Evolutionary conservation across 2,329 filamentous ascomycete species (phyloP).

Genomic region (Arachnopeziza araneosa): DNA sequence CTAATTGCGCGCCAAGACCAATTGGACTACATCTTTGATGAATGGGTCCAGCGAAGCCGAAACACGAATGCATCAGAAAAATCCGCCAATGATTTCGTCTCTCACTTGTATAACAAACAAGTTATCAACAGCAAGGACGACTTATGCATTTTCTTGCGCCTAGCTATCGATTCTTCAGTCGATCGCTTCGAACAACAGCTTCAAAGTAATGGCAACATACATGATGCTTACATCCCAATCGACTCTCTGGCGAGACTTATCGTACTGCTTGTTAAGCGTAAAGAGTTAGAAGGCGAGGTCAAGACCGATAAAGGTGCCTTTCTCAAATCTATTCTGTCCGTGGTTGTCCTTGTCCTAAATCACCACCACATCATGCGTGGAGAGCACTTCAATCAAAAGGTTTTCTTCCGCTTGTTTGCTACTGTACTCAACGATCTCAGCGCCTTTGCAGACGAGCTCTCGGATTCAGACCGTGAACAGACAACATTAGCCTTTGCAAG

Average conservation of each 20-base stretch:
- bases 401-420: conserved; percentile 88
- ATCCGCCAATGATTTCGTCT: conserved; percentile 68
- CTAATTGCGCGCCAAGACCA: conserved; percentile 65
- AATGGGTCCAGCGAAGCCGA: conserved; percentile 82
- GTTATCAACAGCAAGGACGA: conserved; percentile 71
- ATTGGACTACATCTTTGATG: conserved; percentile 90
- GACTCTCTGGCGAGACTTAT: conserved; percentile 83
- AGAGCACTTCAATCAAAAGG: conserved; percentile 78
- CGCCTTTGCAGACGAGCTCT: conserved; percentile 49
- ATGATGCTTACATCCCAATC: conserved; percentile 53
- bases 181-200: conserved; percentile 70
- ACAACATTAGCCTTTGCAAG: conserved; percentile 68
- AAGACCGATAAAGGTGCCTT: conserved; percentile 62
- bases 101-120: conserved; percentile 71
- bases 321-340: conserved; percentile 69
- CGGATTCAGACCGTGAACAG: conserved; percentile 57
- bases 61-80: conserved; percentile 72
- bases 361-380: conserved; percentile 77
- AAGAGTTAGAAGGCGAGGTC: conserved; percentile 51
- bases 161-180: conserved; percentile 74
- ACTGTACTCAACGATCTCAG: conserved; percentile 73
- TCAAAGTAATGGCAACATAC: conserved; percentile 51
- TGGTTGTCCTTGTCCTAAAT: conserved; percentile 77
- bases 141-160: conserved; percentile 71
- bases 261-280: conserved; percentile 67